Evolutionary conservation across 2,329 filamentous ascomycete genomes (phyloP).

Genomic region (Sarocladium strictum): DNA sequence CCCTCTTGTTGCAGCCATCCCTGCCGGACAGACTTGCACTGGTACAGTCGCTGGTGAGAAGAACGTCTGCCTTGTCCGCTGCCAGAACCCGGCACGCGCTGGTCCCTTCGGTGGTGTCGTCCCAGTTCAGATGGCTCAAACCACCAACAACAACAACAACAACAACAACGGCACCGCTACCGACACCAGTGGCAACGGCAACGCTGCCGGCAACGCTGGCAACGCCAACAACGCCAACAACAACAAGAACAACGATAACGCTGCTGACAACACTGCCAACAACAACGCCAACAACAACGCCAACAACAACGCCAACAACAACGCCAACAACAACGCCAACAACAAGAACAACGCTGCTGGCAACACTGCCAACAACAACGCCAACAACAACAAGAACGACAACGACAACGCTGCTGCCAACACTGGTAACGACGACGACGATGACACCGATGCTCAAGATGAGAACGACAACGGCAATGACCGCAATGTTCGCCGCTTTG

Average conservation of each 20-base stretch:
- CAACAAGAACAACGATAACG: conserved; percentile 28
- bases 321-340: conserved; percentile 11
- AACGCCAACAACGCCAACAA: conserved; percentile 37
- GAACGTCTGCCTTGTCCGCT: conserved; percentile 52
- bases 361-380: conserved; percentile 12
- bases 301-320: conserved; percentile 4
- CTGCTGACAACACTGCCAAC: conserved; percentile 22
- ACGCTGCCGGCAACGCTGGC: conserved; percentile 19
- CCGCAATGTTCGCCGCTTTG: neutral
- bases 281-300: conserved; percentile 11
- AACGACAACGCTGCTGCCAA: neutral
- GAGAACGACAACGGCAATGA: neutral
- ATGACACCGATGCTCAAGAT: conserved; percentile 13
- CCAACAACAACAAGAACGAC: neutral
- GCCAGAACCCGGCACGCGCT: conserved; percentile 51
- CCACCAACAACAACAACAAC: conserved; percentile 32
- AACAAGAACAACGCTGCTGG: conserved; percentile 9
- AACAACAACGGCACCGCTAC: neutral
- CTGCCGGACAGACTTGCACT: conserved; percentile 39
- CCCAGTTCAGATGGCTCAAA: conserved; percentile 49
- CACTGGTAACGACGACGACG: conserved; percentile 4
- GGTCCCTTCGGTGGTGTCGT: conserved; percentile 55
- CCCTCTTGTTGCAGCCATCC: conserved; percentile 49
- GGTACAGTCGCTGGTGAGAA: conserved; percentile 50
- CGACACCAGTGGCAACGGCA: neutral